Evolutionary conservation across 73 alveolate species (phyloP).

Genomic region (Effrenium voratum): DNA sequence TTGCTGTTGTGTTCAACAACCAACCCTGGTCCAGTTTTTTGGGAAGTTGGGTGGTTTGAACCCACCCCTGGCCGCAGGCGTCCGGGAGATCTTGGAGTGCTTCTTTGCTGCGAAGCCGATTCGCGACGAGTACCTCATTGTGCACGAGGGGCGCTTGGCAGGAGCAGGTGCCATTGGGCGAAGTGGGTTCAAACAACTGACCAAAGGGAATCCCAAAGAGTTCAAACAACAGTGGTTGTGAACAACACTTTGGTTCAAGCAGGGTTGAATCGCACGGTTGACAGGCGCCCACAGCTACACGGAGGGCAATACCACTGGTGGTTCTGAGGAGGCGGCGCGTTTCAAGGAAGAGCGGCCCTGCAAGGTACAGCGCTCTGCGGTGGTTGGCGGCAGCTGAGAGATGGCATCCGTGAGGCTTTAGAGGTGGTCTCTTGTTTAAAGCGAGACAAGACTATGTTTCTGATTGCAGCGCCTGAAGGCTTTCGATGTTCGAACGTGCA

Average conservation of each 20-base stretch:
- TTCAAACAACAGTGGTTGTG: too few species aligned
- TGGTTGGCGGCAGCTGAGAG: not conserved
- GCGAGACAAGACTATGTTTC: too few species aligned
- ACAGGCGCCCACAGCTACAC: slow-evolving; percentile 50
- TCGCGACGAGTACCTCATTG: slow-evolving; percentile 38
- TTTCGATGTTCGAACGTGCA: too few species aligned
- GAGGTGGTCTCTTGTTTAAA: too few species aligned
- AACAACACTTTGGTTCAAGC: too few species aligned
- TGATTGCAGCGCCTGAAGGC: too few species aligned
- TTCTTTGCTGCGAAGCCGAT: not conserved
- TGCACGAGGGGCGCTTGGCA: slow-evolving; percentile 14
- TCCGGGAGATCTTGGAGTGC: slow-evolving; percentile 69
- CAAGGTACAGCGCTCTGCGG: not conserved
- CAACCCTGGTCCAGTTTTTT: not conserved
- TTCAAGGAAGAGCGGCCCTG: slow-evolving; percentile 7
- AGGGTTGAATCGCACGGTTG: too few species aligned
- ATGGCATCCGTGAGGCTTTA: not conserved
- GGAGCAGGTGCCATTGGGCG: too few species aligned
- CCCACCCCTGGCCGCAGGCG: slow-evolving; percentile 29
- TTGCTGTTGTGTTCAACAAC: not conserved
- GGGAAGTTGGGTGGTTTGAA: not conserved
- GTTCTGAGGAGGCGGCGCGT: slow-evolving; percentile 14
- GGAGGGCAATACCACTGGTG: slow-evolving; percentile 38
- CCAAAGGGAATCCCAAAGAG: too few species aligned
- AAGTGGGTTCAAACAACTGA: too few species aligned